Evolutionary conservation across 169 alveolate genomes (phyloP).

Genomic region (Theileria sp.): DNA sequence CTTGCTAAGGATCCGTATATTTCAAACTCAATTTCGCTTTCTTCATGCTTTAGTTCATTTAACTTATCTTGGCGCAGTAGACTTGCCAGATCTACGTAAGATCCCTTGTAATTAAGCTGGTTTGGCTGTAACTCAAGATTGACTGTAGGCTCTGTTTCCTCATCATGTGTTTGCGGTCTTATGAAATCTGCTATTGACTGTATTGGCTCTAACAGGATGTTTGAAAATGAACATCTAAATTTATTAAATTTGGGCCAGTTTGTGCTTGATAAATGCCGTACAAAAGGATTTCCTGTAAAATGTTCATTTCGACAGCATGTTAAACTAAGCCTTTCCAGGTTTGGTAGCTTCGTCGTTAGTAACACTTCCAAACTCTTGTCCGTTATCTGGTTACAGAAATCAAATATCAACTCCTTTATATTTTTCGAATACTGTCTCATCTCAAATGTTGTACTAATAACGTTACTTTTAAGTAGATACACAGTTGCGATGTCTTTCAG

Average conservation of each 20-base stretch:
- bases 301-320: conserved; percentile 81
- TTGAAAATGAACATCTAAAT: conserved; percentile 80
- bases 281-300: conserved; percentile 77
- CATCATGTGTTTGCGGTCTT: conserved; percentile 25
- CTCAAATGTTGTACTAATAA: conserved; percentile 53
- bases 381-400: conserved; percentile 81
- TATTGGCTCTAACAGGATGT: conserved; percentile 81
- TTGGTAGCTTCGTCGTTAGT: conserved; percentile 81
- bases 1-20: conserved; percentile 79
- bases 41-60: neutral
- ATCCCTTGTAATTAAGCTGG: neutral
- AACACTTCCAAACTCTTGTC: conserved; percentile 82
- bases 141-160: conserved; percentile 18
- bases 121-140: neutral
- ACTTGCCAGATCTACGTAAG: neutral
- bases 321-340: conserved; percentile 76
- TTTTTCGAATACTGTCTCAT: conserved; percentile 70
- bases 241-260: conserved; percentile 81
- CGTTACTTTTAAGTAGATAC: conserved; percentile 70
- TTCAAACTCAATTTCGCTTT: conserved; percentile 50
- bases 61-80: neutral
- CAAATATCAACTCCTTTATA: conserved; percentile 74
- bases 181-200: conserved; percentile 77
- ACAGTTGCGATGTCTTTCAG: conserved; percentile 80
- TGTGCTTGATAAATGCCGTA: conserved; percentile 64